Conservation (phyloP, 2,329 filamentous ascomycete species). For the Neonectria punicea region DNA sequence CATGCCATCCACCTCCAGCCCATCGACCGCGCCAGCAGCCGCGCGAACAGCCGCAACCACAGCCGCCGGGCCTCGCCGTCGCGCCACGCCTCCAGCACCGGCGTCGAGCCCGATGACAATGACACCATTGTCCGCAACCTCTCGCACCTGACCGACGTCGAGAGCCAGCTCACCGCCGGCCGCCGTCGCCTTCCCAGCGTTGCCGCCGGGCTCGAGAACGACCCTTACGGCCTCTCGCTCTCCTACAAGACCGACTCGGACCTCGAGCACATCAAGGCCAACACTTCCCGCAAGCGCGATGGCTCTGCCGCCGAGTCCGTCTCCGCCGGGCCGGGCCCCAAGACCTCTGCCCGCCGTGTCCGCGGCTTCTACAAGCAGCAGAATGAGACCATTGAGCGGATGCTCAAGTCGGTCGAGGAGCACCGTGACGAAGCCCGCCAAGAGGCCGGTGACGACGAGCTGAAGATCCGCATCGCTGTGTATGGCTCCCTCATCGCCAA, state of each 20-base stretch:
- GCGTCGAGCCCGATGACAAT: conserved; percentile 54
- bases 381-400: conserved; percentile 91
- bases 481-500: conserved; percentile 82
- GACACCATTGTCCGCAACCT: conserved; percentile 57
- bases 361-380: conserved; percentile 88
- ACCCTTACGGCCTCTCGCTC: conserved; percentile 83
- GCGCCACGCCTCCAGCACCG: conserved; percentile 57
- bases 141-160: conserved; percentile 56
- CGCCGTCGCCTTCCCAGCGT: conserved; percentile 64
- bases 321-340: conserved; percentile 38
- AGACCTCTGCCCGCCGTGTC: conserved; percentile 64
- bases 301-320: conserved; percentile 44
- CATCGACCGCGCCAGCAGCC: conserved; percentile 41
- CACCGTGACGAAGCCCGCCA: conserved; percentile 85
- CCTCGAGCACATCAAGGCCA: conserved; percentile 81
- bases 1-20: conserved; percentile 56
- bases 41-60: conserved; percentile 25
- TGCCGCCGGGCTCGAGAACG: conserved; percentile 66
- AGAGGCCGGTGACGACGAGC: conserved; percentile 81
- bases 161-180: conserved; percentile 56
- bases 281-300: conserved; percentile 80
- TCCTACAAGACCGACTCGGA: conserved; percentile 82
- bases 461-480: conserved; percentile 76
- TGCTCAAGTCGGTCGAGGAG: conserved; percentile 93
- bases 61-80: conserved; percentile 37